A percentile compares a stretch with the other conserved stretches of the same genome.
phyloP scores from a whole-genome alignment of 1,139 yeast genomes.

The Kodamaea plutei region DNA sequence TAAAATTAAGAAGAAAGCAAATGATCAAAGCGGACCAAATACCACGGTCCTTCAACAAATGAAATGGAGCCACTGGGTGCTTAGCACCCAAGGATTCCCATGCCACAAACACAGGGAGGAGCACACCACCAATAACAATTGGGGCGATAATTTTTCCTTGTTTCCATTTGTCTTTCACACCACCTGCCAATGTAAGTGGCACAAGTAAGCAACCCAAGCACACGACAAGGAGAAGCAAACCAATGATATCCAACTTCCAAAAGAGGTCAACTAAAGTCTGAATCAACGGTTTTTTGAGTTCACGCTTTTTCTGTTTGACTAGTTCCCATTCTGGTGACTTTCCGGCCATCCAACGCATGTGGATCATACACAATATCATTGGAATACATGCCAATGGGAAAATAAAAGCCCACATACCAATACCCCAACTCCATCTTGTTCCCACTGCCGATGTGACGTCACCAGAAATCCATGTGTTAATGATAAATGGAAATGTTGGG shows the following conservation, averaged over 20 bases:
- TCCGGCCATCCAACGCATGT: conserved; percentile 35
- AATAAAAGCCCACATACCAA: conserved; percentile 40
- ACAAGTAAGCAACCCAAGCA: conserved; percentile 35
- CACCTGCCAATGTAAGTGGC: conserved; percentile 40
- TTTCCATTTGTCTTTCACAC: conserved; percentile 26
- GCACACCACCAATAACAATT: conserved; percentile 32
- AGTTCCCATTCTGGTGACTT: conserved; percentile 31
- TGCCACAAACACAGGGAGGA: conserved; percentile 27
- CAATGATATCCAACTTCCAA: conserved; percentile 35
- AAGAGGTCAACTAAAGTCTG: conserved; percentile 15
- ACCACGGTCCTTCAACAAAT: conserved; percentile 34
- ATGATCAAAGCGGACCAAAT: conserved; percentile 30
- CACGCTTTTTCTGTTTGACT: conserved; percentile 15
- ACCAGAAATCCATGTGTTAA: conserved; percentile 23
- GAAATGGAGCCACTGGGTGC: conserved; percentile 31
- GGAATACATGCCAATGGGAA: conserved; percentile 37
- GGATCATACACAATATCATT: conserved; percentile 25
- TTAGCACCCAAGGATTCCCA: conserved; percentile 32
- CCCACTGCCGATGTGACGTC: conserved; percentile 15
- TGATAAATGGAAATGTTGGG: conserved; percentile 21
- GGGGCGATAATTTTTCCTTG: conserved; percentile 33
- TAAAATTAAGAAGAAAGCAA: conserved; percentile 28
- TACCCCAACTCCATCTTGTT: conserved; percentile 28
- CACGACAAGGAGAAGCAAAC: conserved; percentile 27
- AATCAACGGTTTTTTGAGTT: conserved; percentile 12